A percentile compares a stretch with the other conserved stretches of the same genome.
These are phyloP conservation scores for Suillus subalutaceus DNA, from an alignment of 768 basidiomycete genomes.

Conservation along the genomic window DNA sequence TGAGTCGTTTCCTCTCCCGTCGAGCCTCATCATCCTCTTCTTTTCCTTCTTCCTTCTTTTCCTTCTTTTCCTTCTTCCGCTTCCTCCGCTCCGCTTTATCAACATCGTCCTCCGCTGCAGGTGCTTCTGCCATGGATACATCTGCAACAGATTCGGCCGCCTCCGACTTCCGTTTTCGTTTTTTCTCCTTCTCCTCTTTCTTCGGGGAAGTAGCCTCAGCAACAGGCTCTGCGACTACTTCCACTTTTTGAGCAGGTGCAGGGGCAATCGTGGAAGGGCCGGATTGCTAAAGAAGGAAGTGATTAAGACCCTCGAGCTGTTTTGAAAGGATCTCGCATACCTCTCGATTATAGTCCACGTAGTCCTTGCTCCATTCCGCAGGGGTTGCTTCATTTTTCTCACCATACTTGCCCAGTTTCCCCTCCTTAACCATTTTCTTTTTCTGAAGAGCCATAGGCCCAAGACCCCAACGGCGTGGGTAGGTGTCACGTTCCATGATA, in stretches of 20 bases:
- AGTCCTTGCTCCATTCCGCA: conserved; percentile 87
- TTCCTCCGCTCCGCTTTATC: conserved; percentile 62
- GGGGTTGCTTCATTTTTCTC: conserved; percentile 89
- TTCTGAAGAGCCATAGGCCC: conserved; percentile 97
- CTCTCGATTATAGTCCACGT: conserved; percentile 89
- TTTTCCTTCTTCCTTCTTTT: conserved; percentile 47
- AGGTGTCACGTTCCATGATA: conserved; percentile 99
- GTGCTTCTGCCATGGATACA: conserved; percentile 42
- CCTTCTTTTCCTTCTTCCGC: conserved; percentile 66
- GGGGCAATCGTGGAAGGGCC: conserved; percentile 37
- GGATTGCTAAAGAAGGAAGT: conserved; percentile 37
- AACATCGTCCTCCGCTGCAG: conserved; percentile 43
- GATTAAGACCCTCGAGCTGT: conserved; percentile 18
- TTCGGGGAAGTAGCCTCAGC: conserved; percentile 38
- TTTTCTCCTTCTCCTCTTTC: conserved; percentile 73
- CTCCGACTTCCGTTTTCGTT: conserved; percentile 82
- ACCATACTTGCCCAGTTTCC: conserved; percentile 94
- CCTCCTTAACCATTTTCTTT: conserved; percentile 99
- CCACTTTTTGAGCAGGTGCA: conserved; percentile 23
- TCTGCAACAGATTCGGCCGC: conserved; percentile 45
- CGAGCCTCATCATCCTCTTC: conserved; percentile 60
- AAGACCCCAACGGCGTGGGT: conserved; percentile 97
- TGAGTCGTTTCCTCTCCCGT: conserved; percentile 63
- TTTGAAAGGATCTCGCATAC: conserved; percentile 34
- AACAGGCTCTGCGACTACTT: conserved; percentile 33